phyloP scores from a whole-genome alignment of 2,329 filamentous ascomycete species.

The Aspergillus caelatus region DNA sequence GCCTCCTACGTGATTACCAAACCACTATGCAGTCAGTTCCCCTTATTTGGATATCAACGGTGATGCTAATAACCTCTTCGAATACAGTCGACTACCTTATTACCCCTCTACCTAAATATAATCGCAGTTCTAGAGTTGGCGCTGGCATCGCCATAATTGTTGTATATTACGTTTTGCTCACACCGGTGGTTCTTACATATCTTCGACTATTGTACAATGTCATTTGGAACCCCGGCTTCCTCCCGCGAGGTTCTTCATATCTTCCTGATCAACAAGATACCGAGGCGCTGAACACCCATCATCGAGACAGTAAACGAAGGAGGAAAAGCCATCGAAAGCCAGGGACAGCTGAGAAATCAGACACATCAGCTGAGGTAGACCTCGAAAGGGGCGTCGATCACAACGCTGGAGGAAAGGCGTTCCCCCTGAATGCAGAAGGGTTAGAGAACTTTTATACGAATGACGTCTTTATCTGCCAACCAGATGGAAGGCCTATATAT shows the following conservation, averaged over 20 bases:
- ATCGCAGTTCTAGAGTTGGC: slow-evolving; percentile 50
- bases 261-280: slow-evolving; percentile 27
- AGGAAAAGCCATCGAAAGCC: slow-evolving; percentile 28
- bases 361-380: slow-evolving; percentile 24
- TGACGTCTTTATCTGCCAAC: slow-evolving; percentile 81
- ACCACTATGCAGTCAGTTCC: slow-evolving; percentile 65
- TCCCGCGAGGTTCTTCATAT: slow-evolving; percentile 63
- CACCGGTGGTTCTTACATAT: slow-evolving; percentile 69
- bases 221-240: slow-evolving; percentile 70
- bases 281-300: slow-evolving; percentile 20
- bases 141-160: slow-evolving; percentile 71
- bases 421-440: slow-evolving; percentile 63
- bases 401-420: slow-evolving; percentile 28
- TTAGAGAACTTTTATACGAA: slow-evolving; percentile 78
- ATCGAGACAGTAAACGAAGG: slow-evolving; percentile 24
- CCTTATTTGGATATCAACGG: neutral
- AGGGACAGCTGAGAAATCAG: slow-evolving; percentile 27
- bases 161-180: slow-evolving; percentile 72
- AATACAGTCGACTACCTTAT: slow-evolving; percentile 71
- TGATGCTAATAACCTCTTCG: slow-evolving; percentile 2
- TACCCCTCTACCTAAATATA: slow-evolving; percentile 45
- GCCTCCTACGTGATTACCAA: slow-evolving; percentile 72
- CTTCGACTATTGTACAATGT: slow-evolving; percentile 71
- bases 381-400: slow-evolving; percentile 30
- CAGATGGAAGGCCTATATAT: slow-evolving; percentile 82